Conservation (phyloP, 495 filamentous ascomycete genomes). For the Penicilliopsis zonata region DNA sequence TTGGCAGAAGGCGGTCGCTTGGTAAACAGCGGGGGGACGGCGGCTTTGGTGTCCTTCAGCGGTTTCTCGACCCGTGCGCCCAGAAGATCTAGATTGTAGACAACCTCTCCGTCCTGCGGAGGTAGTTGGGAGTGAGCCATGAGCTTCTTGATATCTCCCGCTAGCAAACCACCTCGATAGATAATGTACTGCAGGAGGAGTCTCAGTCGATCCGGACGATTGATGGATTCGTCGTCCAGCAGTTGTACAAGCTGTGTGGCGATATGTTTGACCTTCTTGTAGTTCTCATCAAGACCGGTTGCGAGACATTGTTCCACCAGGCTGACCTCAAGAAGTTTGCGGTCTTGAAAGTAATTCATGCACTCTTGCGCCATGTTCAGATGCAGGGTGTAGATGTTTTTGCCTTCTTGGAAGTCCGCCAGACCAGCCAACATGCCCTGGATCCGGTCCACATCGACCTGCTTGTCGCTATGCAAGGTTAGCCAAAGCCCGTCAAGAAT, state of each 20-base stretch:
- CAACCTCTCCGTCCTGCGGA: constrained; percentile 54
- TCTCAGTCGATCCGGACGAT: constrained; percentile 62
- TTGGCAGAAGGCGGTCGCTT: constrained; percentile 37
- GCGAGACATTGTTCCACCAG: constrained; percentile 76
- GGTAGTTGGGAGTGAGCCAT: constrained; percentile 74
- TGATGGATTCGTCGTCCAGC: constrained; percentile 66
- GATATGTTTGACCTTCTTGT: constrained; percentile 78
- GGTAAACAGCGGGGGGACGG: constrained; percentile 52
- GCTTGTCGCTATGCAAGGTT: constrained; percentile 33
- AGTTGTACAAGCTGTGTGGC: constrained; percentile 76
- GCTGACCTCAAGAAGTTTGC: constrained; percentile 78
- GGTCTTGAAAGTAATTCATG: constrained; percentile 79
- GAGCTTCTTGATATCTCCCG: constrained; percentile 73
- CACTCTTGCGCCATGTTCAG: constrained; percentile 96
- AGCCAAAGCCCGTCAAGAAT: neutral
- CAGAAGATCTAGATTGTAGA: constrained; percentile 71
- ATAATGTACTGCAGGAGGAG: constrained; percentile 78
- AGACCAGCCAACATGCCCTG: constrained; percentile 94
- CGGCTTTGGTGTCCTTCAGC: constrained; percentile 57
- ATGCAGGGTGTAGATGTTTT: constrained; percentile 90
- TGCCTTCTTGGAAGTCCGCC: constrained; percentile 87
- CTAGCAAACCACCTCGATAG: constrained; percentile 76
- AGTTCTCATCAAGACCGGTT: constrained; percentile 88
- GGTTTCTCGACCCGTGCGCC: constrained; percentile 62
- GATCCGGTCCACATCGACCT: constrained; percentile 75